These are phyloP conservation scores for Ustilago esculenta DNA, from an alignment of 1,284 basidiomycete species.

Conservation along the genomic window DNA sequence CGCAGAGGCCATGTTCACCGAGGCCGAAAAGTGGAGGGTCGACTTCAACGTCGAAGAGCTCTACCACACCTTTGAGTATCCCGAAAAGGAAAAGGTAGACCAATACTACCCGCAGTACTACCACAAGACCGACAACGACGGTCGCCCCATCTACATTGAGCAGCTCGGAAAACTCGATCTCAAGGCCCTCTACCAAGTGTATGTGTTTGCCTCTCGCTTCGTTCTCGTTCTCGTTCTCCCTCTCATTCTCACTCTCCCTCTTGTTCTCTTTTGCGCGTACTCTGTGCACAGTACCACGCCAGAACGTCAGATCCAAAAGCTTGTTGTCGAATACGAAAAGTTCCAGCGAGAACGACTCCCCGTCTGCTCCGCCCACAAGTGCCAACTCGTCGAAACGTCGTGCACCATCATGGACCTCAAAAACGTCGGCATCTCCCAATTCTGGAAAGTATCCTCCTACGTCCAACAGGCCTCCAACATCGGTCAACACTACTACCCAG, in stretches of 20 bases:
- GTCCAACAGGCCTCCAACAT: constrained; percentile 81
- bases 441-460: constrained; percentile 89
- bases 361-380: constrained; percentile 78
- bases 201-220: too few species aligned
- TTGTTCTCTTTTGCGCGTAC: not conserved
- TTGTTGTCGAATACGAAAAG: constrained; percentile 94
- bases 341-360: constrained; percentile 77
- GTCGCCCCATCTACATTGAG: constrained; percentile 94
- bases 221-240: too few species aligned
- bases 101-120: constrained; percentile 94
- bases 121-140: constrained; percentile 97
- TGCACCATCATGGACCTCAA: constrained; percentile 97
- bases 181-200: constrained; percentile 71
- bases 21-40: constrained; percentile 88
- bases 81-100: constrained; percentile 83
- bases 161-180: constrained; percentile 90
- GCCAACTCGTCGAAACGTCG: constrained; percentile 93
- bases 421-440: constrained; percentile 81
- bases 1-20: constrained; percentile 84
- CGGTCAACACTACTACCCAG: constrained; percentile 83
- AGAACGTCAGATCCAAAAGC: constrained; percentile 87
- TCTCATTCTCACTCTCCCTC: not conserved
- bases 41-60: constrained; percentile 89
- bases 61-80: constrained; percentile 84
- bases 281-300: constrained; percentile 80